These are phyloP conservation scores for Xerocomellus dryophilus DNA, from an alignment of 768 basidiomycete species.

Conservation along the genomic window DNA sequence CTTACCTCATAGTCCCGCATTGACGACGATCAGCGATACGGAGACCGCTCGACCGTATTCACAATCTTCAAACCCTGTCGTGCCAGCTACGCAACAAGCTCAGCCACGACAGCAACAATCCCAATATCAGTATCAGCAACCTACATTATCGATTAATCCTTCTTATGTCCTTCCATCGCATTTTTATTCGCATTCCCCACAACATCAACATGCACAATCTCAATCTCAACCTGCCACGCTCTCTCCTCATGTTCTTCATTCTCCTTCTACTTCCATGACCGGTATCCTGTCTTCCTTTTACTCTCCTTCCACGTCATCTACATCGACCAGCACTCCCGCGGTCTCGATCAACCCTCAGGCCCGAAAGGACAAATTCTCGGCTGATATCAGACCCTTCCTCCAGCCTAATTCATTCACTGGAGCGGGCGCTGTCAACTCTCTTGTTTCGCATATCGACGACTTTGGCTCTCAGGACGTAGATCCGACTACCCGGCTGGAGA, in stretches of 20 bases:
- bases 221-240: constrained; percentile 55
- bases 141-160: constrained; percentile 43
- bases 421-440: constrained; percentile 61
- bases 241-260: constrained; percentile 67
- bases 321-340: constrained; percentile 25
- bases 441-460: constrained; percentile 56
- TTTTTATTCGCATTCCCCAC: constrained; percentile 36
- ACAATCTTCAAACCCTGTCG: constrained; percentile 39
- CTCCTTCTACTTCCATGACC: constrained; percentile 42
- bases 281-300: constrained; percentile 40
- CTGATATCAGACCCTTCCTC: constrained; percentile 54
- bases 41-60: constrained; percentile 46
- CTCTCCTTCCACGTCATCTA: constrained; percentile 31
- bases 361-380: constrained; percentile 52
- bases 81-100: constrained; percentile 31
- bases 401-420: constrained; percentile 61
- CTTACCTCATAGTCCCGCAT: constrained; percentile 45
- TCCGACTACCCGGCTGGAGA: constrained; percentile 61
- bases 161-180: constrained; percentile 38
- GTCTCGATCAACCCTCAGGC: constrained; percentile 46
- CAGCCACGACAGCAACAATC: constrained; percentile 37
- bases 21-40: constrained; percentile 56
- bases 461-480: constrained; percentile 67
- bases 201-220: constrained; percentile 29
- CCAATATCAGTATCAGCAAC: constrained; percentile 40